A percentile compares a stretch with the other conserved stretches of the same genome.
These are phyloP conservation scores for Boletus edulis DNA, from an alignment of 768 basidiomycete genomes.

Conservation along the genomic window DNA sequence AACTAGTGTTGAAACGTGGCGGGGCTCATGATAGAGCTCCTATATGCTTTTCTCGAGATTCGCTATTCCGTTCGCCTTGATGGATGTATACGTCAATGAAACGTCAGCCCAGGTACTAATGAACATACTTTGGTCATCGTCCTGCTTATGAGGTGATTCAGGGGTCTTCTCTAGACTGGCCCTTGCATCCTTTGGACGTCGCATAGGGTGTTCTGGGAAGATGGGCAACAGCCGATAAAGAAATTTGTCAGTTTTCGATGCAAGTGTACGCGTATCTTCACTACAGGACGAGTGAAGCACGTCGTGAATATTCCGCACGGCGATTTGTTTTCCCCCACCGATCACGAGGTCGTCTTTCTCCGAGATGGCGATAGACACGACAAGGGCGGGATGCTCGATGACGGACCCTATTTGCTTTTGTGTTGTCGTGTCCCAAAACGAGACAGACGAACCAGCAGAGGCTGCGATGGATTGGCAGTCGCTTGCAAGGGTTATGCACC, in stretches of 20 bases:
- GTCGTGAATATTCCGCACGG: not conserved
- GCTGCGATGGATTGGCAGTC: slow-evolving; percentile 5
- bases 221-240: not conserved
- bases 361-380: slow-evolving; percentile 8
- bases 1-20: no score
- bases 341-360: not conserved
- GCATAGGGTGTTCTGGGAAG: not conserved
- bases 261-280: not conserved
- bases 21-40: not conserved
- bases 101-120: not conserved
- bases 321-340: not conserved
- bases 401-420: slow-evolving; percentile 5
- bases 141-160: not conserved
- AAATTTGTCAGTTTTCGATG: not conserved
- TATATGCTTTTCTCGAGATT: not conserved
- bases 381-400: not conserved
- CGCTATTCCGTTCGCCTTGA: not conserved
- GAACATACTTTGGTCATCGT: not conserved
- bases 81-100: not conserved
- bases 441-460: slow-evolving; percentile 4
- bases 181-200: not conserved
- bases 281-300: not conserved
- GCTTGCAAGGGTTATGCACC: slow-evolving; percentile 1
- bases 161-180: not conserved
- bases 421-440: slow-evolving; percentile 10